Evolutionary conservation across 2,329 filamentous ascomycete species (phyloP), one percentile per base, ranked within the genome.

Genomic region (Diaporthe citriasiana): DNA sequence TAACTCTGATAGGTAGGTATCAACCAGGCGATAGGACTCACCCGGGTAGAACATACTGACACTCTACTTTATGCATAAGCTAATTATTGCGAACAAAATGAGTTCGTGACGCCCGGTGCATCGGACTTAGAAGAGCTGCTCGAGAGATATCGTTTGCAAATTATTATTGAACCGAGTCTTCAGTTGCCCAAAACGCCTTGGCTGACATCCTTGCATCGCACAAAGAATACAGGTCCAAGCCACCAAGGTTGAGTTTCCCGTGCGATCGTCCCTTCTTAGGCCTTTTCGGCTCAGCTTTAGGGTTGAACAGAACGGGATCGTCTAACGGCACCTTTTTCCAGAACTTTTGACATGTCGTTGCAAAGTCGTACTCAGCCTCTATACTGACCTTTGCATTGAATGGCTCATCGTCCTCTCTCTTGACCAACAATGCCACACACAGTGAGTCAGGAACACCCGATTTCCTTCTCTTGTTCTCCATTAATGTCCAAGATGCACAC

Each of bases 131-230:
- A 35, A 4, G 33, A 35, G 33, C 33, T 35, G 9, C 9, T 35
- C 4, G 9, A 9, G 33, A 9, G 9, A 35, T 4, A 4, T 35
- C 33, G 33, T 35, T 35, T 4, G 9, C 4, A 9, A 12, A 9
- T 8, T 2, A 2, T 38, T 38, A 38, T 12, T 38, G 38, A 38
- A 12, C 38, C 8, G 38, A 38, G 2, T 8, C 38, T 38, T 2
- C 9, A 2, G 38, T 38, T 19, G 35, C 56, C 56, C 56, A 59
- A 40, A 59, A 59, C 10, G 56, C 56, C 56, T 59, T 10, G 4
- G 56, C 33, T 13, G 56, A 59, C 56, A 59, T 59, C 12, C 56
- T 59, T 22, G 35, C 56, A 25, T 59, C 56, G 19, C 56, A 59
- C 4, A 59, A 10, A n/a, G 56, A 22, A 59, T 59, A n/a, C 22